Percentiles rank a stretch among this genome's conserved stretches.
Conservation (phyloP, 805 yeast species). For the Yamadazyma ubonensis region DNA sequence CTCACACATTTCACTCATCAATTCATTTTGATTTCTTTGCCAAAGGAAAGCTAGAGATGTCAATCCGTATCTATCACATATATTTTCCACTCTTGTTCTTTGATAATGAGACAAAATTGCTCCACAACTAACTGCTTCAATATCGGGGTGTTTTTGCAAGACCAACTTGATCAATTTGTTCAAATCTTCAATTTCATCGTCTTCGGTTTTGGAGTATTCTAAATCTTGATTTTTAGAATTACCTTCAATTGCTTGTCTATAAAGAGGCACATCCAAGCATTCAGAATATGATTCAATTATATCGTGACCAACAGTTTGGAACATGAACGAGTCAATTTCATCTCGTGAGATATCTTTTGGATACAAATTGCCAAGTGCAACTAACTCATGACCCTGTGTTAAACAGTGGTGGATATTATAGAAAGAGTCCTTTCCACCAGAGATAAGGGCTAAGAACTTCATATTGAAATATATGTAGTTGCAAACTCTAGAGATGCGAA, state of each 20-base stretch:
- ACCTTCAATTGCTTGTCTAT: slow-evolving; percentile 64
- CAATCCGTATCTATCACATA: slow-evolving; percentile 71
- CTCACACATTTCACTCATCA: slow-evolving; percentile 78
- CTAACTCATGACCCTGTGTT: slow-evolving; percentile 80
- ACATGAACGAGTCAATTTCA: slow-evolving; percentile 94
- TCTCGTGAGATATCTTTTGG: slow-evolving; percentile 33
- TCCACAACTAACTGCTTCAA: slow-evolving; percentile 89
- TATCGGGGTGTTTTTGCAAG: slow-evolving; percentile 56
- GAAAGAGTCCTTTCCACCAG: slow-evolving; percentile 97
- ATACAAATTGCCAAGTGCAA: slow-evolving; percentile 80
- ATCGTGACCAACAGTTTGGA: slow-evolving; percentile 94
- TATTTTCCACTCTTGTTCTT: slow-evolving; percentile 88
- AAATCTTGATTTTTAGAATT: slow-evolving; percentile 59
- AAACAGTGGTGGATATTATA: slow-evolving; percentile 84
- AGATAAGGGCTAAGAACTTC: slow-evolving; percentile 89
- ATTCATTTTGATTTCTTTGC: slow-evolving; percentile 80
- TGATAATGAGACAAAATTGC: slow-evolving; percentile 96
- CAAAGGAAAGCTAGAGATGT: slow-evolving; percentile 76
- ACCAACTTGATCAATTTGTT: slow-evolving; percentile 52
- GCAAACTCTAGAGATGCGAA: neutral
- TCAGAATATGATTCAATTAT: slow-evolving; percentile 61
- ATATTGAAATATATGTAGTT: slow-evolving; percentile 22
- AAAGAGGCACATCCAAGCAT: slow-evolving; percentile 79
- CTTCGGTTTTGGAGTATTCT: slow-evolving; percentile 64
- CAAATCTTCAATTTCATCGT: slow-evolving; percentile 90